A percentile compares a stretch with the other conserved stretches of the same genome.
phyloP scores from a whole-genome alignment of 805 yeast species.

The Spathaspora gorwiae region DNA sequence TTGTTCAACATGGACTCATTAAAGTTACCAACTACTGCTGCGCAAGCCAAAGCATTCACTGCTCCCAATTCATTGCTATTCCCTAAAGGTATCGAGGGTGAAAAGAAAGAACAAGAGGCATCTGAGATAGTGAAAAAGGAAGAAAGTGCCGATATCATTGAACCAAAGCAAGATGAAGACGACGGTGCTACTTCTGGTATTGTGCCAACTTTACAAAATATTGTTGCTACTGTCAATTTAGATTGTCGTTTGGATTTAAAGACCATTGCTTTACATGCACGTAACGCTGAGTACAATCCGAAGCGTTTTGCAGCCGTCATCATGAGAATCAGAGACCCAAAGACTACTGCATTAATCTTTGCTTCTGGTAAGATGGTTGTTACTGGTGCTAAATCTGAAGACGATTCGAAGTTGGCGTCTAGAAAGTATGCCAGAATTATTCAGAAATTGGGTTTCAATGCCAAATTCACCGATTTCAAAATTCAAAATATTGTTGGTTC shows the following conservation, averaged over 20 bases:
- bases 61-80: constrained; percentile 60
- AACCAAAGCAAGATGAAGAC: constrained; percentile 45
- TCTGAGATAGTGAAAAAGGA: constrained; percentile 7
- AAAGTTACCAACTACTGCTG: constrained; percentile 73
- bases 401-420: constrained; percentile 96
- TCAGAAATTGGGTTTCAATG: constrained; percentile 95
- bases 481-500: constrained; percentile 98
- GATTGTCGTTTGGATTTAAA: constrained; percentile 94
- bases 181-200: constrained; percentile 87
- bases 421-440: constrained; percentile 97
- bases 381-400: constrained; percentile 98
- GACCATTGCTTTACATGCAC: constrained; percentile 95
- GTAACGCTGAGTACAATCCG: constrained; percentile 98
- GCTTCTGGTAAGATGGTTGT: constrained; percentile 99
- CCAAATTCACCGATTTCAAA: constrained; percentile 96
- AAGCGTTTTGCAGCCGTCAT: constrained; percentile 98
- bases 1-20: constrained; percentile 56
- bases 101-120: constrained; percentile 6
- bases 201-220: constrained; percentile 91
- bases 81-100: constrained; percentile 47
- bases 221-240: constrained; percentile 95
- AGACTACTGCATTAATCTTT: constrained; percentile 94
- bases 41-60: constrained; percentile 68
- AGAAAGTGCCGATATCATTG: constrained; percentile 20
- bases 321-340: constrained; percentile 98